Base-by-base conservation (phyloP, 768 basidiomycete genomes). In the Leccinum incarnatum region DNA sequence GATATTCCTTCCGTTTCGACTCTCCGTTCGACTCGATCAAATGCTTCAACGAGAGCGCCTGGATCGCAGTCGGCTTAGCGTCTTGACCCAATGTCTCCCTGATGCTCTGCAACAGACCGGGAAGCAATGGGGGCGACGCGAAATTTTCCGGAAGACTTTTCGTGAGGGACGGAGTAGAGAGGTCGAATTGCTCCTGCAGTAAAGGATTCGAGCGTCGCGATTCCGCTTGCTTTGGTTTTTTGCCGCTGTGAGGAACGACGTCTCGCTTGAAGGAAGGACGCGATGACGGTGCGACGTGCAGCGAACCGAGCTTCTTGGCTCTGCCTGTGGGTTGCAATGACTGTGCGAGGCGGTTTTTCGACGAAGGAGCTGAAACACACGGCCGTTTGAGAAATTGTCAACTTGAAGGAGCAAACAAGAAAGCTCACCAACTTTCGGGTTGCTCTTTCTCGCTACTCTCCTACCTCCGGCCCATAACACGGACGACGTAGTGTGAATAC, bases 61-160 rank as follows among this genome's bases (percentile, higher is more conserved):
- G 92, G n/a, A 95, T 93, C 0, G 86, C 82, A 0, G 91, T 93
- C 3, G 93, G 91, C 8, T 52, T 67, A 1, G 84, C 81, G 27
- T 77, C 63, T 6, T 73, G 74, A 3, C 89, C 90, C 8, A 93
- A 76, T 2, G 82, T 70, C 25, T 84, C 82, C 8, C 76, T 72
- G 9, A 94, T 66, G 40, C 83, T 84, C 15, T 78, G 71, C 14
- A 87, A 65, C 23, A 95, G 76, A 7, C 86, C 88, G 0, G 83
- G 81, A 59, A 89, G 76, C 14, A 95, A 76, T 1, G 88, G 85
- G 9, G 91, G 89, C 0, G 89, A 86, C 1, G 79, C 71, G 71
- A 93, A 94, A 7, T 58, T 34, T 17, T 62, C 63, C 2, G 78
- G 74, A 14, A 82, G 74, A 1, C 72, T 62, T 0, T 62, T 54